A percentile compares a stretch with the other conserved stretches of the same genome.
phyloP scores from a whole-genome alignment of 176 grass and related monocot genomes.

The Alloteropsis semialata region DNA sequence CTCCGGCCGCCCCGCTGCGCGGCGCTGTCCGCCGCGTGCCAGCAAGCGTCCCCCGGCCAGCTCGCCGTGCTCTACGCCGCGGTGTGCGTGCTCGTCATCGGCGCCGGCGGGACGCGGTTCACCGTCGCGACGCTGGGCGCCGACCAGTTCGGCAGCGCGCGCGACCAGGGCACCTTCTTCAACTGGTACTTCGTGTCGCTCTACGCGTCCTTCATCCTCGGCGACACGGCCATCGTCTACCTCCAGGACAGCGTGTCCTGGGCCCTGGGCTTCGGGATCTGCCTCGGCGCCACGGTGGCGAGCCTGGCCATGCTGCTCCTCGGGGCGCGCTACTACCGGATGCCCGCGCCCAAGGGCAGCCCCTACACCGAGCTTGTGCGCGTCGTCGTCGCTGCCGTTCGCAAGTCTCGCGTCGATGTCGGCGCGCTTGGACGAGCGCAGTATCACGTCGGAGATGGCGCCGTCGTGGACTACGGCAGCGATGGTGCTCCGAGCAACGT shows the following conservation, averaged over 20 bases:
- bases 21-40: background rate
- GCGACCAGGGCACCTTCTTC: background rate
- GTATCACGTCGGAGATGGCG: no score
- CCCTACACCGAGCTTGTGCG: no score
- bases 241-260: background rate
- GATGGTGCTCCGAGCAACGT: no score
- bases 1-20: background rate
- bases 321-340: background rate
- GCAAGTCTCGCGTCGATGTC: no score
- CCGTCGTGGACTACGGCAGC: no score
- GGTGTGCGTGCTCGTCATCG: background rate
- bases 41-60: background rate
- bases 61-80: background rate
- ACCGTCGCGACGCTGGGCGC: background rate
- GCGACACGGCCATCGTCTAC: background rate
- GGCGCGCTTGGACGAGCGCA: no score
- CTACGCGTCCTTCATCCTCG: background rate
- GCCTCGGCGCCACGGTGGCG: background rate
- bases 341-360: background rate
- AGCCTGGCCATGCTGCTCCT: background rate
- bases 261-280: background rate
- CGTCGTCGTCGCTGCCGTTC: no score
- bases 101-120: background rate
- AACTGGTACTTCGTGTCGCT: background rate
- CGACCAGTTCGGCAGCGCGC: background rate